Percentiles rank a stretch among this genome's conserved stretches.
Evolutionary conservation across 768 basidiomycete genomes (phyloP).

Genomic region (Suillus subalutaceus): DNA sequence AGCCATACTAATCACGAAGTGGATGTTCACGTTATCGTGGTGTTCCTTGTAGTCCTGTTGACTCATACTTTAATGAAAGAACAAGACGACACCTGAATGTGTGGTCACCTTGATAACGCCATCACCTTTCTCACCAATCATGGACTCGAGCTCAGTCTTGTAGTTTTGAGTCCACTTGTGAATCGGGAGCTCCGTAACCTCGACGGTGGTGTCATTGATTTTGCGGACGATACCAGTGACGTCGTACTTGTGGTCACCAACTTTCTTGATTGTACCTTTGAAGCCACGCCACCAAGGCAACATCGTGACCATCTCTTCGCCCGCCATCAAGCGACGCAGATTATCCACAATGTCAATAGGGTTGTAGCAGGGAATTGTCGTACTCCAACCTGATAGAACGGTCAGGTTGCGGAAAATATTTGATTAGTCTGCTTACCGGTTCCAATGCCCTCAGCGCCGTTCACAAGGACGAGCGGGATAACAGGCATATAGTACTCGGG

Average conservation of each 20-base stretch:
- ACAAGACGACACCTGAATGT: constrained; percentile 7
- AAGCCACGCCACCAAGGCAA: constrained; percentile 98
- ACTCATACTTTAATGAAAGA: constrained; percentile 4
- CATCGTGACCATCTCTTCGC: constrained; percentile 84
- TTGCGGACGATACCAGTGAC: constrained; percentile 75
- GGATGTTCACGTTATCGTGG: constrained; percentile 89
- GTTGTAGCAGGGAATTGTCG: constrained; percentile 89
- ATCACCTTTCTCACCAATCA: constrained; percentile 86
- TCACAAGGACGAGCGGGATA: constrained; percentile 85
- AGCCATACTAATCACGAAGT: constrained; percentile 83
- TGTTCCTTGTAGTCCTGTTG: constrained; percentile 94
- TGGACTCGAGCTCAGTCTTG: constrained; percentile 88
- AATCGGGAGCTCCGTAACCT: constrained; percentile 94
- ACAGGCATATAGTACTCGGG: constrained; percentile 95
- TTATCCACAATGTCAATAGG: constrained; percentile 89
- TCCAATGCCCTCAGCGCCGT: constrained; percentile 97
- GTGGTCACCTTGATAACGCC: constrained; percentile 73
- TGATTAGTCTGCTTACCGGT: constrained; percentile 61
- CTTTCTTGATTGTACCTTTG: constrained; percentile 81
- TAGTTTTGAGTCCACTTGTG: constrained; percentile 93
- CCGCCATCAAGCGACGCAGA: constrained; percentile 82
- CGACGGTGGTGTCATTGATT: constrained; percentile 84
- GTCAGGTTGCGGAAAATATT: neutral
- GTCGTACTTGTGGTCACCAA: constrained; percentile 84
- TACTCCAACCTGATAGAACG: constrained; percentile 81